Conservation (phyloP, 2,329 filamentous ascomycete genomes). For the Truncatella angustata region DNA sequence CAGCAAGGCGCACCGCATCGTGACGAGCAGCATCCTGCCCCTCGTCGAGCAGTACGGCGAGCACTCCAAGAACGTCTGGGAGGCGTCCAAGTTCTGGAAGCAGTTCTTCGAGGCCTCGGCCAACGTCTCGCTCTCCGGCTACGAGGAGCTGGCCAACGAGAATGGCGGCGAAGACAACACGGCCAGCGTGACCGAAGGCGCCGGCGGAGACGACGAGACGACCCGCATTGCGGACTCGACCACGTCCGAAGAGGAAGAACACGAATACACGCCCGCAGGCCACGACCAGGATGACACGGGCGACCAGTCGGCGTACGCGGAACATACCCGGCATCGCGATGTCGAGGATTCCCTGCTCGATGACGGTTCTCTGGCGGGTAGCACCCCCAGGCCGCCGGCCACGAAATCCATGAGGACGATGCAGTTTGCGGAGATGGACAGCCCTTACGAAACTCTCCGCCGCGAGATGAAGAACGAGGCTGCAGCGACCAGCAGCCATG, state of each 20-base stretch:
- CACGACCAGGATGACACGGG: slow-evolving; percentile 30
- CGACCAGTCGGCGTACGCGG: slow-evolving; percentile 34
- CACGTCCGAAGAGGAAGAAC: too few species aligned
- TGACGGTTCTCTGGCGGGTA: slow-evolving; percentile 60
- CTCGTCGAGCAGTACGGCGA: slow-evolving; percentile 94
- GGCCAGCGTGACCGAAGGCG: slow-evolving; percentile 14
- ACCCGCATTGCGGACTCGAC: slow-evolving; percentile 57
- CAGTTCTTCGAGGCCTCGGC: slow-evolving; percentile 99
- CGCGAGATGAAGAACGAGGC: slow-evolving; percentile 58
- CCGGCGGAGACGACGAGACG: slow-evolving; percentile 48
- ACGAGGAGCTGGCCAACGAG: slow-evolving; percentile 73
- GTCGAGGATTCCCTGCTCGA: slow-evolving; percentile 67
- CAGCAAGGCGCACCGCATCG: slow-evolving; percentile 92
- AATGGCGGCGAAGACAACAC: slow-evolving; percentile 65
- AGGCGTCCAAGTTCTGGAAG: slow-evolving; percentile 99
- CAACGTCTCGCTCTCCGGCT: slow-evolving; percentile 93
- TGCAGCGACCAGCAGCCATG: slow-evolving; percentile 9
- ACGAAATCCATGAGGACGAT: slow-evolving; percentile 43
- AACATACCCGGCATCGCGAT: slow-evolving; percentile 27
- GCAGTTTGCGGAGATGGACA: slow-evolving; percentile 63
- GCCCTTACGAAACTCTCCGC: slow-evolving; percentile 73
- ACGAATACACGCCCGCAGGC: slow-evolving; percentile 29
- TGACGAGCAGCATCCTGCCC: slow-evolving; percentile 88
- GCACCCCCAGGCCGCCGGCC: slow-evolving; percentile 62
- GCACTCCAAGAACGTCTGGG: slow-evolving; percentile 92